Evolutionary conservation across 2,329 filamentous ascomycete species (phyloP), one percentile per base, ranked within the genome.

Genomic region (Nothophoma quercina): DNA sequence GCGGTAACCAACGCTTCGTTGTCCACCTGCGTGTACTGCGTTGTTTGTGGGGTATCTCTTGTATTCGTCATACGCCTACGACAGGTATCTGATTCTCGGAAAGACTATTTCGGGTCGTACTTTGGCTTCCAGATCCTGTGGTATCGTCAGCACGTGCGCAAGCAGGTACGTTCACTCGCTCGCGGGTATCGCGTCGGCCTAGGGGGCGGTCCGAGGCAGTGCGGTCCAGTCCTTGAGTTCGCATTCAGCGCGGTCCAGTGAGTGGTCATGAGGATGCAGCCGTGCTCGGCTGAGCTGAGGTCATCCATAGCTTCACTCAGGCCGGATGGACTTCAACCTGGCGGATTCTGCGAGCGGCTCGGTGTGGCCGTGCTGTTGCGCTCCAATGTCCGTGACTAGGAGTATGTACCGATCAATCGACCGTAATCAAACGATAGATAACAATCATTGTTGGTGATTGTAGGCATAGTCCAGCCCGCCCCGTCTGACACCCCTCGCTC

Each of bases 81-180:
- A n/a, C n/a, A n/a, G n/a, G n/a, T n/a, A n/a, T n/a, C n/a, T n/a
- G n/a, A n/a, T n/a, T n/a, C n/a, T 10, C 15, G 40, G 28, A 23
- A 34, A 18, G n/a, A n/a, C 59, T 69, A 79, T 68, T 81, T 80
- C 16, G 81, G 79, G 58, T 81, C 83, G 78, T 98, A 97, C 78
- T 98, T 98, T 58, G 96, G 92, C 75, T 98, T 98, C 91, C 93
- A 97, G 71, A 98, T 97, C 93, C 91, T 96, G 71, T 64, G 15
- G 2, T 5, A 7, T 5, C 16, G 65, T 72, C 44, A 71, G 69
- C 69, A 67, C 66, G 65, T 70, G 67, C 50, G 33, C 28, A 21
- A 39, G 18, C 23, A 36, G 15, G 25, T 46, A 23, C 33, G n/a
- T 46, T 29, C 13, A 47, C 16, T 21, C 15, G 19, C n/a, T n/a